Conservation (phyloP, 2,329 filamentous ascomycete genomes). For the Trichoderma sp. region DNA sequence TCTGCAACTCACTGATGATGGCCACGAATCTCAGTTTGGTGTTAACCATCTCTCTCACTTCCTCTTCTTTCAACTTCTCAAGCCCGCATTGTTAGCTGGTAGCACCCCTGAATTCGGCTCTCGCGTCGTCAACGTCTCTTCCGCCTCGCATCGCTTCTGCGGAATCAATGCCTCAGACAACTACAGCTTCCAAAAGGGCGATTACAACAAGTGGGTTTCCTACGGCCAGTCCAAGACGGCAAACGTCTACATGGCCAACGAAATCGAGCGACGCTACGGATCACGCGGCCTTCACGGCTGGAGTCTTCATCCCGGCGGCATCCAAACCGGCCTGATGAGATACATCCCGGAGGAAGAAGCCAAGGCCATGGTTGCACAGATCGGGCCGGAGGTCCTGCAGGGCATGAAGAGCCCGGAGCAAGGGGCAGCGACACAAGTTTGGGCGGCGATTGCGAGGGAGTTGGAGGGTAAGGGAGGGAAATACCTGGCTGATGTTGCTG, state of each 20-base stretch:
- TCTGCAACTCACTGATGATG: constrained; percentile 26
- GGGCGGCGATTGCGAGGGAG: constrained; percentile 43
- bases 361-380: not conserved
- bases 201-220: constrained; percentile 34
- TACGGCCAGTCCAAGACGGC: constrained; percentile 54
- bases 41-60: constrained; percentile 34
- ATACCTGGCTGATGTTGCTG: constrained; percentile 47
- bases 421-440: constrained; percentile 51
- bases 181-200: constrained; percentile 26
- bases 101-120: constrained; percentile 2
- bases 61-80: constrained; percentile 33
- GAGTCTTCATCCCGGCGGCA: constrained; percentile 46
- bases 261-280: constrained; percentile 51
- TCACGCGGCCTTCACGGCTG: constrained; percentile 42
- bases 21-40: constrained; percentile 30
- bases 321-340: constrained; percentile 25
- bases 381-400: not conserved
- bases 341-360: not conserved
- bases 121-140: constrained; percentile 13
- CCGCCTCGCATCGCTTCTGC: not conserved
- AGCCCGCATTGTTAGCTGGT: not conserved
- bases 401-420: constrained; percentile 32
- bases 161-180: constrained; percentile 17
- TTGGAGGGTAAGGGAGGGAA: constrained; percentile 49
- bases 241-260: constrained; percentile 51